Base-by-base conservation (phyloP, 2,329 filamentous ascomycete species). In the Calcarisporium arbuscula region DNA sequence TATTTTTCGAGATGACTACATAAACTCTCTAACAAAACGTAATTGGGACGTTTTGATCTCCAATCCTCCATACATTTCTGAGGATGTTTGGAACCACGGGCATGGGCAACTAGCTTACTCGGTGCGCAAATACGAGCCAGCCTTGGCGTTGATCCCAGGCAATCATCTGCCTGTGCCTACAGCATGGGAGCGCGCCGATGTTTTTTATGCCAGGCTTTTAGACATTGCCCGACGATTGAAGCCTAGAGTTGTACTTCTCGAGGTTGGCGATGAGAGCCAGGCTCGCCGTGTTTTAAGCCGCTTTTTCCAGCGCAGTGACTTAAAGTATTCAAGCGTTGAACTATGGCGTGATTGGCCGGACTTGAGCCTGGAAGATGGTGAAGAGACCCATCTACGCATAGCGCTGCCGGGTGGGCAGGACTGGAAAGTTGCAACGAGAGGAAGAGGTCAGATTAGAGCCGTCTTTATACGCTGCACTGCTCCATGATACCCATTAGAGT, bases 31-130 rank as follows among this genome's bases (percentile, higher is more conserved):
- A 3, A 28, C 51, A 1, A 27, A 28, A 8, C 33, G 30, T 12
- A 45, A 23, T 4, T 71, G 56, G 50, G 80, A 94, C 42, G 61
- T 96, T 5, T 60, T 98, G 2, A 74, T 92, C 22, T 84, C 84
- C 2, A 98, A 98, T 51, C 92, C 92, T 12, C 92, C 92, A 1
- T 96, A 96, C 55, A 81, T 96, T 32, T 94, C 88, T 3, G 62
- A 67, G 0, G 45, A 54, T 25, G 49, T 58, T 8, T 68, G 63
- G 63, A 39, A 54, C 22, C 43, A 56, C 4, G 63, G 61, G 14
- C 47, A 48, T 9, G 58, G 58, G 12, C 57, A 66, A 20, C 45
- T 68, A 28, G 74, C 73, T 7, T 88, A 85, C 49, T 90, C 85
- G 10, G 90, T 95, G 19, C 75, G 87, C 12, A 77, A 77, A 29